These are phyloP conservation scores for Solanum paucissectum DNA, from an alignment of 257 asterid species.

Conservation along the genomic window DNA sequence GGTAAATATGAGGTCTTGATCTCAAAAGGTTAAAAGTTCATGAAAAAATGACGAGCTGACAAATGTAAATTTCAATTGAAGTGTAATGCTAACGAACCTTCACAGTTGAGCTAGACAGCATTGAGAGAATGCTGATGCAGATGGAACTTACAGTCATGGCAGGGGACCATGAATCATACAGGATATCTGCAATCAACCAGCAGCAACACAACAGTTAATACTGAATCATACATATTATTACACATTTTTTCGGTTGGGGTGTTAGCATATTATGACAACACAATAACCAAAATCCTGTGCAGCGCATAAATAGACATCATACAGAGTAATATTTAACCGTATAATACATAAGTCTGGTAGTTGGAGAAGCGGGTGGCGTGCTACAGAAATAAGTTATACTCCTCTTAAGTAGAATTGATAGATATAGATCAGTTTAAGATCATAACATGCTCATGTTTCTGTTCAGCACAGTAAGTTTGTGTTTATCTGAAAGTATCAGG, in stretches of 20 bases:
- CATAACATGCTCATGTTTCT: neutral
- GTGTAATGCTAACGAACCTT: conserved; percentile 38
- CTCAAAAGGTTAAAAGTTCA: neutral
- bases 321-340: neutral
- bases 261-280: neutral
- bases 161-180: conserved; percentile 98
- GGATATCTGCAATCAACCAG: conserved; percentile 44
- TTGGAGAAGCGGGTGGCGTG: neutral
- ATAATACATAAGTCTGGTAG: neutral
- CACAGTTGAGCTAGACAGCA: conserved; percentile 88
- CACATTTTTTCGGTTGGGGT: neutral
- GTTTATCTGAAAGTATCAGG: neutral
- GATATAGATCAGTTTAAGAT: neutral
- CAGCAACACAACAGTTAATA: neutral
- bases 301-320: neutral
- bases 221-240: neutral
- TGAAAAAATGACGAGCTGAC: neutral
- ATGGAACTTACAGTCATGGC: conserved; percentile 97
- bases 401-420: neutral
- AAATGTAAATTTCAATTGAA: neutral
- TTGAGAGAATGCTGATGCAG: conserved; percentile 95
- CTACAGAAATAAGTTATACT: neutral
- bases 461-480: neutral
- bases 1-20: neutral
- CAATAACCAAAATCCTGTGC: neutral